A percentile compares a stretch with the other conserved stretches of the same genome.
Conservation (phyloP, 116 monocot genomes). For the Cymodocea nodosa region DNA sequence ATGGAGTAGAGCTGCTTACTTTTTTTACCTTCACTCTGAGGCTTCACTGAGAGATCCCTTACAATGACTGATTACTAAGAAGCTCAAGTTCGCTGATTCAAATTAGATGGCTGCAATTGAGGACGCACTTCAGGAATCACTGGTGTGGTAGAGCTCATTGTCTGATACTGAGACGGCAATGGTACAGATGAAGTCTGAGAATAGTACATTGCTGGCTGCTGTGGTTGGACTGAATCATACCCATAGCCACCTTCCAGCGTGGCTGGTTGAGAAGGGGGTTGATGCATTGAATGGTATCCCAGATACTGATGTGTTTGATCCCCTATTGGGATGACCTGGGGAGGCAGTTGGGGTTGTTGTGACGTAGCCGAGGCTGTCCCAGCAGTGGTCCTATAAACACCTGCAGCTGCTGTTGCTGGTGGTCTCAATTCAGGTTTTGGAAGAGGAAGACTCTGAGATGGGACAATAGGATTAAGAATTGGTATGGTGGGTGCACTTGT, state of each 20-base stretch:
- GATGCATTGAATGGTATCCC: not conserved
- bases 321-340: not conserved
- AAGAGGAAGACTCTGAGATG: too few relatives aligned
- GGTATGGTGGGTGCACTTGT: not conserved
- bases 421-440: not conserved
- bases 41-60: not conserved
- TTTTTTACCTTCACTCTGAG: not conserved
- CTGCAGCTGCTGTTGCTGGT: not conserved
- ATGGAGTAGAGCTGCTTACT: not conserved
- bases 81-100: not conserved
- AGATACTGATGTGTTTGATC: slow-evolving; percentile 3
- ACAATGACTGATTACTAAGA: not conserved
- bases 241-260: slow-evolving; percentile 1
- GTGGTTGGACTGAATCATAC: not conserved
- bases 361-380: not conserved
- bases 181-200: not conserved
- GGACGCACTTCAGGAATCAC: not conserved
- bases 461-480: too few relatives aligned
- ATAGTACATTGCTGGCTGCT: slow-evolving; percentile 7
- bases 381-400: not conserved
- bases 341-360: not conserved
- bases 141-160: not conserved
- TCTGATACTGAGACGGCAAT: not conserved
- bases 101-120: slow-evolving; percentile 2
- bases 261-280: not conserved